Base-by-base conservation (phyloP, 208 protist genomes). In the Plasmodiophora brassicae region DNA sequence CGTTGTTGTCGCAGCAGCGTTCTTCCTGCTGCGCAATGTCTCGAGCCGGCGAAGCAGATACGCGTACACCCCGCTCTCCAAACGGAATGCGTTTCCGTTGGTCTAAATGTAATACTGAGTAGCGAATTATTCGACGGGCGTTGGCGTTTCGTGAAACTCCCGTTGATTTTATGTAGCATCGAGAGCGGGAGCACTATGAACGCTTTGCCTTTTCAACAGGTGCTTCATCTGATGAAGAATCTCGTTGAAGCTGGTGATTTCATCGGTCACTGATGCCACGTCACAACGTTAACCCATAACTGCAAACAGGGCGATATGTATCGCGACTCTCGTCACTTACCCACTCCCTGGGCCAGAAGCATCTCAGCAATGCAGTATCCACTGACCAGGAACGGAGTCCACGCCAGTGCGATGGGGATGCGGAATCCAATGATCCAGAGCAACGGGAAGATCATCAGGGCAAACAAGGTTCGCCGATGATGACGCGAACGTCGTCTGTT, bases 211-310 rank as follows among this genome's bases (percentile, higher is more conserved):
- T n/a, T n/a, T n/a, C n/a, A n/a, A n/a, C n/a, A n/a, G 65, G n/a
- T 78, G 65, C 32, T 38, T n/a, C 65, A 78, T 78, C 65, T 78
- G 65, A 38, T 78, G 65, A 8, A 78, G n/a, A 78, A 78, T 78
- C 65, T 78, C 65, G 65, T 32, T 78, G 65, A 78, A 78, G 32
- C 32, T 38, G 5, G 65, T 78, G 65, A 78, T 78, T 32, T 78
- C 65, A 38, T 78, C 65, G 5, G 65, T 78, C 10, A 78, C 65
- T 5, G n/a, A n/a, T n/a, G n/a, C n/a, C n/a, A n/a, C n/a, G n/a
- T n/a, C n/a, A n/a, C n/a, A n/a, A n/a, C n/a, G n/a, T n/a, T n/a
- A n/a, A n/a, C n/a, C n/a, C n/a, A n/a, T n/a, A n/a, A n/a, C n/a
- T n/a, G n/a, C n/a, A n/a, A n/a, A n/a, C n/a, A n/a, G n/a, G n/a